Evolutionary conservation across 192 early-diverging fungal species (phyloP), one percentile per base, ranked within the genome.

Genomic region (Mortierella claussenii): DNA sequence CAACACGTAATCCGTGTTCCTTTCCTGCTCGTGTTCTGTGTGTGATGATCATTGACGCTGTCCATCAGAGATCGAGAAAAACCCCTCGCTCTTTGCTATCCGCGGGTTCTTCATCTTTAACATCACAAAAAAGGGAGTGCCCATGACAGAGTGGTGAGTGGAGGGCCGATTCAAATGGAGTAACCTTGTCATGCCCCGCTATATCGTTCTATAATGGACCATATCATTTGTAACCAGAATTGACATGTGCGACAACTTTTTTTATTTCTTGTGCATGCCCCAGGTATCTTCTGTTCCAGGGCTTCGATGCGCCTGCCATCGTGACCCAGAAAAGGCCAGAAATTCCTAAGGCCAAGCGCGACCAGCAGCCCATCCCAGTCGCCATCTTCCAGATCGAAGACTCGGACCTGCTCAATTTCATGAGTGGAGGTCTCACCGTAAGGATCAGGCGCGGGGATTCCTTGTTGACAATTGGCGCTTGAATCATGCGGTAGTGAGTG

Each of bases 351-450:
- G 73, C 58, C 30, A 76, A 76, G 64, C 51, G 31, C 31, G 73
- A 76, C 30, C 54, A 67, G n/a, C 64, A 67, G 36, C 64, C 64
- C 10, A 76, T 76, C 32, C 73, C 73, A 2, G 73, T 76, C 10
- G 73, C 73, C 32, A 76, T 76, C 51, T 53, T 76, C 30, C 73
- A 76, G 47, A 34, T 76, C 44, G 73, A 76, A 56, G 73, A 76
- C 43, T 47, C 64, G 27, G 73, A 76, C 36, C 44, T 76, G 43
- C 64, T 76, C 30, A 76, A 76, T 59, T 76, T 76, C 42, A 76
- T 76, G 73, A 67, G 64, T 33, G 73, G 73, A n/a, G 73, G 73
- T 28, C 73, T 76, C 23, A 76, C 73, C 13, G 69, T 74, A 55
- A 50, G 62, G 15, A 45, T 4, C 43, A 13, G 4, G n/a, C 20